Conservation (phyloP, 495 filamentous ascomycete genomes). For the Penicillium soppii region DNA sequence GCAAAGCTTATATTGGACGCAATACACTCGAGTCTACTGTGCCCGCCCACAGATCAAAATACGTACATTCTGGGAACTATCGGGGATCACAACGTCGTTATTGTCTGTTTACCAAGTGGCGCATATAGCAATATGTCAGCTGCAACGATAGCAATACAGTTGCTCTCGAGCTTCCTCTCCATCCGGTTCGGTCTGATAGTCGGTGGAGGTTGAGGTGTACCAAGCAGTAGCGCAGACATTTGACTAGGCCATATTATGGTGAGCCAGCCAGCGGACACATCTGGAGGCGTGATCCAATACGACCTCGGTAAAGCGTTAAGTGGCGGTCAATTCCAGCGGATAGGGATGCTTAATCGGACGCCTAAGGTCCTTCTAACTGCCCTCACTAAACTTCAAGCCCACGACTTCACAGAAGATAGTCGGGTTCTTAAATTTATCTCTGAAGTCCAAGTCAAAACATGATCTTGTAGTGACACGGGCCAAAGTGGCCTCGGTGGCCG, state of each 20-base stretch:
- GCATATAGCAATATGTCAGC: not conserved
- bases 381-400: not conserved
- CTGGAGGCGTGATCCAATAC: slow-evolving; percentile 41
- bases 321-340: not conserved
- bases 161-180: not conserved
- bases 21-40: not conserved
- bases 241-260: slow-evolving; percentile 46
- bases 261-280: slow-evolving; percentile 21
- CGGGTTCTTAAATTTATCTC: no score
- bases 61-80: not conserved
- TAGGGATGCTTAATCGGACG: not conserved
- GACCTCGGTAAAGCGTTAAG: slow-evolving; percentile 31
- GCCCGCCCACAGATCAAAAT: not conserved
- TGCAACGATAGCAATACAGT: not conserved
- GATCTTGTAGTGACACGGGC: no score
- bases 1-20: slow-evolving; percentile 30
- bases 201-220: slow-evolving; percentile 34
- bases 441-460: no score
- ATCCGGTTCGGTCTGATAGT: slow-evolving; percentile 44
- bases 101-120: not conserved
- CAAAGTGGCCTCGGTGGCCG: no score
- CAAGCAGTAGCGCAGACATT: slow-evolving; percentile 24
- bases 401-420: no score
- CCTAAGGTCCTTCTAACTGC: not conserved
- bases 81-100: not conserved